These are phyloP conservation scores for Chaetomium sp. DNA, from an alignment of 2,329 filamentous ascomycete species.

Conservation along the genomic window DNA sequence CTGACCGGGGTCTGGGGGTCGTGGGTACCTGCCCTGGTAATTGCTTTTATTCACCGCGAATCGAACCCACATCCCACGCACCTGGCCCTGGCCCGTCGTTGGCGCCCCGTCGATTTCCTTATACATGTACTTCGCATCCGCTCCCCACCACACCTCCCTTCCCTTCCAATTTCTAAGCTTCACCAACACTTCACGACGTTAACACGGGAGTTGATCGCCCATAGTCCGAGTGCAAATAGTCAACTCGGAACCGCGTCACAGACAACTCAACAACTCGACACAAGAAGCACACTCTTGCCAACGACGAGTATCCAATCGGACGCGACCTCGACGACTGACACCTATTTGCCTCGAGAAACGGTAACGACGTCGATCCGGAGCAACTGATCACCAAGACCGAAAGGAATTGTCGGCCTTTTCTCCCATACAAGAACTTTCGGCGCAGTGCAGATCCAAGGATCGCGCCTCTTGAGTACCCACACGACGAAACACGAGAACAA, in stretches of 20 bases:
- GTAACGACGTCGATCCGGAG: not conserved
- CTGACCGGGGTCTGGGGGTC: slow-evolving; percentile 27
- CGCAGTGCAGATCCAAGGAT: slow-evolving; percentile 35
- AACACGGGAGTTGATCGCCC: slow-evolving; percentile 23
- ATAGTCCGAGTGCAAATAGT: not conserved
- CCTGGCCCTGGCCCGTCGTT: slow-evolving; percentile 27
- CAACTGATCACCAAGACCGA: not conserved
- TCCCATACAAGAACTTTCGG: slow-evolving; percentile 23
- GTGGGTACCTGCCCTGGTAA: slow-evolving; percentile 34
- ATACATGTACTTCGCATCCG: slow-evolving; percentile 36
- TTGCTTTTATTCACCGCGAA: slow-evolving; percentile 34
- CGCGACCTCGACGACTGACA: slow-evolving; percentile 21
- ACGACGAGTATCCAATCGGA: not conserved
- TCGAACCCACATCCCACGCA: slow-evolving; percentile 32
- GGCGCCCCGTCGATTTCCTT: slow-evolving; percentile 31
- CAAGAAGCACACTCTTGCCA: not conserved
- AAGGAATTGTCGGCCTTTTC: not conserved
- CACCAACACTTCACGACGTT: slow-evolving; percentile 28
- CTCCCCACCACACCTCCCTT: slow-evolving; percentile 34
- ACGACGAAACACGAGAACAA: not conserved
- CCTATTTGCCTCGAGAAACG: not conserved
- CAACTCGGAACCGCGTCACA: not conserved
- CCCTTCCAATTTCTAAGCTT: slow-evolving; percentile 25
- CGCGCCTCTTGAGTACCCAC: slow-evolving; percentile 19
- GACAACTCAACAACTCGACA: slow-evolving; percentile 17